phyloP scores from a whole-genome alignment of 331 rosid species.

The Spiraea crenata region DNA sequence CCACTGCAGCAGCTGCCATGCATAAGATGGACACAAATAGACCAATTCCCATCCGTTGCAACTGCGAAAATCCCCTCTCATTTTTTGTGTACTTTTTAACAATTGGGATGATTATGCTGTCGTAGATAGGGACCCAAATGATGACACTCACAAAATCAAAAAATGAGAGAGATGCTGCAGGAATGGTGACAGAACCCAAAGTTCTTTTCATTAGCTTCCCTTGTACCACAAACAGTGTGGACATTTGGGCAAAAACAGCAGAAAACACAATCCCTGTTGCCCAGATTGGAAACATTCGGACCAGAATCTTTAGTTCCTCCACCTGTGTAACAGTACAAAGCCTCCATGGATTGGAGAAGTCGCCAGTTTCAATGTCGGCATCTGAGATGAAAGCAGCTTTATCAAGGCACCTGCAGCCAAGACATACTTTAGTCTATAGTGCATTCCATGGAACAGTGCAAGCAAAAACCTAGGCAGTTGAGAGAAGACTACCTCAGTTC shows the following conservation, averaged over 20 bases:
- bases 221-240: constrained; percentile 44
- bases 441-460: not conserved
- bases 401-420: constrained; percentile 30
- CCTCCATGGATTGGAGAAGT: constrained; percentile 23
- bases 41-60: constrained; percentile 44
- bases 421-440: not conserved
- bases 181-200: constrained; percentile 31
- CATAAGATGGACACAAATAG: constrained; percentile 35
- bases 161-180: constrained; percentile 41
- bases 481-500: constrained; percentile 25
- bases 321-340: constrained; percentile 37
- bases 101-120: constrained; percentile 29
- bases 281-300: constrained; percentile 44
- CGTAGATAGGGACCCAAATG: constrained; percentile 41
- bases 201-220: constrained; percentile 39
- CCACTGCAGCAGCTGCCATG: constrained; percentile 40
- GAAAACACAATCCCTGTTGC: constrained; percentile 37
- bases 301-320: constrained; percentile 38
- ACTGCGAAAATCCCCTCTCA: constrained; percentile 37
- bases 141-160: constrained; percentile 25
- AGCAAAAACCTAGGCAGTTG: not conserved
- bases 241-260: constrained; percentile 38
- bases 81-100: constrained; percentile 30
- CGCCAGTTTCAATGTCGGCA: constrained; percentile 5
- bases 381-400: constrained; percentile 28